A percentile compares a stretch with the other conserved stretches of the same genome.
Conservation (phyloP, 2,329 filamentous ascomycete genomes). For the Purpureocillium lavendulum region DNA sequence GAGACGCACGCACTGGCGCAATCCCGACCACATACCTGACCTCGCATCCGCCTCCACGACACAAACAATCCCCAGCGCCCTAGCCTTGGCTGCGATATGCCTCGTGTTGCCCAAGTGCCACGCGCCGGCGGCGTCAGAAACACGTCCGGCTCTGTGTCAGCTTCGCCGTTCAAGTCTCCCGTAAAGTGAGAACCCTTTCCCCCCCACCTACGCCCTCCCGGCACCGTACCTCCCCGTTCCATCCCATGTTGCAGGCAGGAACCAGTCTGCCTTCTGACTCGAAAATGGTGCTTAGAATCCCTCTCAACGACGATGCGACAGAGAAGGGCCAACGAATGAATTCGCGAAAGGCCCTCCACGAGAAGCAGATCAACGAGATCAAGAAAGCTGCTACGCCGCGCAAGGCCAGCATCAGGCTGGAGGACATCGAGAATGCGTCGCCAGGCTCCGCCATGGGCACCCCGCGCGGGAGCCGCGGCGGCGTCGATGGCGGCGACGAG, state of each 20-base stretch:
- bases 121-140: slow-evolving; percentile 39
- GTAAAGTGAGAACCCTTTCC: slow-evolving; percentile 37
- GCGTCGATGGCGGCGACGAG: slow-evolving; percentile 42
- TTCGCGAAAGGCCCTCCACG: slow-evolving; percentile 79
- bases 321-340: slow-evolving; percentile 86
- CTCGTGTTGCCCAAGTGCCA: slow-evolving; percentile 48
- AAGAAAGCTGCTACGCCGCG: slow-evolving; percentile 63
- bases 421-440: slow-evolving; percentile 48
- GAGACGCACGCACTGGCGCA: not conserved
- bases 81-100: slow-evolving; percentile 32
- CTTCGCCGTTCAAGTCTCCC: slow-evolving; percentile 49
- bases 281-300: slow-evolving; percentile 53
- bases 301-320: slow-evolving; percentile 88
- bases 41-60: not conserved
- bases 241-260: no score
- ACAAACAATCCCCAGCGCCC: slow-evolving; percentile 3
- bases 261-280: slow-evolving; percentile 2
- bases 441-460: slow-evolving; percentile 48
- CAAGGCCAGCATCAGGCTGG: slow-evolving; percentile 51
- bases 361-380: slow-evolving; percentile 87
- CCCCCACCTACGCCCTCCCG: slow-evolving; percentile 6
- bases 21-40: no score
- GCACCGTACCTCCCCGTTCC: not conserved
- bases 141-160: slow-evolving; percentile 35
- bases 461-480: slow-evolving; percentile 30